These are phyloP conservation scores for Aphanomyces euteiches DNA, from an alignment of 352 stramenopile species.

Conservation along the genomic window DNA sequence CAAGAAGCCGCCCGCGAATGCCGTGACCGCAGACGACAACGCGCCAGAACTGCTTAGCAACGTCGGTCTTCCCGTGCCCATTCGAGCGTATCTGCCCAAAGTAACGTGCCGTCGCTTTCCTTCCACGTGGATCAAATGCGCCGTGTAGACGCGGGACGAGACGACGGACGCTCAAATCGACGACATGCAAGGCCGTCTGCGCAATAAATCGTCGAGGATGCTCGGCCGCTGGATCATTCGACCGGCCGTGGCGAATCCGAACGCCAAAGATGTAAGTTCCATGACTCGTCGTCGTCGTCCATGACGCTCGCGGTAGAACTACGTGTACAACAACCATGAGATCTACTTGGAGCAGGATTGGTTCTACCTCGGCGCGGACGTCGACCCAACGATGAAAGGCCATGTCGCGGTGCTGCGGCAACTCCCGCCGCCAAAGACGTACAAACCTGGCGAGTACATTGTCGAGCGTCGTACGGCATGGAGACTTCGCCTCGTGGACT, in stretches of 20 bases:
- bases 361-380: slow-evolving; percentile 76
- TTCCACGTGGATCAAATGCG: not conserved
- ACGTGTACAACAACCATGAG: slow-evolving; percentile 81
- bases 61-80: slow-evolving; percentile 55
- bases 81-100: slow-evolving; percentile 70
- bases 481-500: slow-evolving; percentile 65
- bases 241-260: slow-evolving; percentile 44
- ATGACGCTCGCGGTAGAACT: slow-evolving; percentile 40
- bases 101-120: slow-evolving; percentile 32
- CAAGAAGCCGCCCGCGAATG: not conserved
- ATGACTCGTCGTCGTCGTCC: not conserved
- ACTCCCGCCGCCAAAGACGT: slow-evolving; percentile 37
- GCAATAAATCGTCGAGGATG: slow-evolving; percentile 74
- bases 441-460: slow-evolving; percentile 52
- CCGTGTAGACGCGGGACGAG: slow-evolving; percentile 55
- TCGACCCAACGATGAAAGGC: slow-evolving; percentile 39
- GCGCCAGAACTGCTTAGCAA: slow-evolving; percentile 42
- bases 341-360: slow-evolving; percentile 80
- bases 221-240: slow-evolving; percentile 75
- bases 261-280: slow-evolving; percentile 48
- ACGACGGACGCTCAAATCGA: slow-evolving; percentile 62
- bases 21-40: slow-evolving; percentile 39
- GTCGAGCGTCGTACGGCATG: slow-evolving; percentile 64
- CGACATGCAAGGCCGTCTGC: slow-evolving; percentile 70
- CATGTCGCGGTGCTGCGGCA: slow-evolving; percentile 58